phyloP scores from a whole-genome alignment of 2,329 filamentous ascomycete genomes.

The Neonectria sp. region DNA sequence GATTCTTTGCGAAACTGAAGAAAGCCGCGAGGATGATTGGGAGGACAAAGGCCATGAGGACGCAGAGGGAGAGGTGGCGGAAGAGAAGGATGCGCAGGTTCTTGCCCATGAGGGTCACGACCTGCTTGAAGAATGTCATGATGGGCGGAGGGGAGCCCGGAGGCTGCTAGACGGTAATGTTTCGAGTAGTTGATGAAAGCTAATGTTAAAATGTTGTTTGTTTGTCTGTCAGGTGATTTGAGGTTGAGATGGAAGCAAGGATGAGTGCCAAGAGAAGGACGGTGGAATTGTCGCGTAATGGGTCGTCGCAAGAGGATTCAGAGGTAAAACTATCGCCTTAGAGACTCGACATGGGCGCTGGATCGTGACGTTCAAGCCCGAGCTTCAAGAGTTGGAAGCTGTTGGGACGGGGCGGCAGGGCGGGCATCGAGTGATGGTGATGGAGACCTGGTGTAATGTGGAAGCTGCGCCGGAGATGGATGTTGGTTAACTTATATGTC shows the following conservation, averaged over 20 bases:
- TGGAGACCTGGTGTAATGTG: background rate
- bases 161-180: slow-evolving; percentile 7
- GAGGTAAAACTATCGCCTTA: background rate
- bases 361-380: background rate
- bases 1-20: slow-evolving; percentile 81
- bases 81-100: slow-evolving; percentile 72
- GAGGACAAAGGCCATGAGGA: slow-evolving; percentile 71
- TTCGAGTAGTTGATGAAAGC: background rate
- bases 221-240: background rate
- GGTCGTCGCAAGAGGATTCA: background rate
- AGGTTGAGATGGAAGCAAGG: background rate
- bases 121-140: slow-evolving; percentile 71
- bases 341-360: background rate
- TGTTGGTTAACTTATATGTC: slow-evolving; percentile 17
- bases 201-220: background rate
- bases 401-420: slow-evolving; percentile 1
- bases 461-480: slow-evolving; percentile 7
- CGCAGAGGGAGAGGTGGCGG: slow-evolving; percentile 67
- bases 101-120: slow-evolving; percentile 73
- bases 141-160: slow-evolving; percentile 29
- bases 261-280: background rate
- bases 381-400: background rate
- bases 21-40: slow-evolving; percentile 72
- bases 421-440: slow-evolving; percentile 4
- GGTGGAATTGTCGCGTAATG: background rate